A percentile compares a stretch with the other conserved stretches of the same genome.
phyloP scores from a whole-genome alignment of 768 basidiomycete species.

The Pholiota microspora region DNA sequence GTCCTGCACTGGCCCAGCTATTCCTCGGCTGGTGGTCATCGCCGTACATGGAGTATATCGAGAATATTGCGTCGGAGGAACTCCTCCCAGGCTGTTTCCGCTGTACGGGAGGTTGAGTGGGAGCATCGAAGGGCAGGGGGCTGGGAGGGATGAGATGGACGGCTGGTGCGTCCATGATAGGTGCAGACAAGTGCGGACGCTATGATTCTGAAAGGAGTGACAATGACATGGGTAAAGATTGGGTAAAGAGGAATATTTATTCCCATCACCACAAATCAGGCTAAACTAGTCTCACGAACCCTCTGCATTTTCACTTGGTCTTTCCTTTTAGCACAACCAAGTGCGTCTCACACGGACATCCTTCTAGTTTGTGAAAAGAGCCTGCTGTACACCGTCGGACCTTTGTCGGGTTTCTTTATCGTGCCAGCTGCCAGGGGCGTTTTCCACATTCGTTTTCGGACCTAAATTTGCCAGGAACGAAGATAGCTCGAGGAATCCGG shows the following conservation, averaged over 20 bases:
- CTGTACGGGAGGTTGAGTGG: conserved; percentile 24
- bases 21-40: conserved; percentile 44
- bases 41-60: conserved; percentile 87
- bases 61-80: conserved; percentile 74
- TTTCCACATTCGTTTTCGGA: not conserved
- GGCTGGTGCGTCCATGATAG: conserved; percentile 35
- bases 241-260: conserved; percentile 9
- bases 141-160: conserved; percentile 36
- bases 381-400: not conserved
- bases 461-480: not conserved
- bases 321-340: not conserved
- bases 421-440: not conserved
- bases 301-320: not conserved
- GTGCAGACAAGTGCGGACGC: not conserved
- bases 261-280: conserved; percentile 15
- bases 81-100: conserved; percentile 25
- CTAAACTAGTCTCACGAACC: conserved; percentile 1
- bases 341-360: not conserved
- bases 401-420: not conserved
- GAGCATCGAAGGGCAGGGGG: conserved; percentile 24
- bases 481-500: too few species aligned
- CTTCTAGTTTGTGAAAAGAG: not conserved
- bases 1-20: conserved; percentile 38
- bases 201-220: conserved; percentile 3
- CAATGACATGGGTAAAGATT: conserved; percentile 10